Percentiles rank a stretch among this genome's conserved stretches.
Conservation (phyloP, 2,329 filamentous ascomycete species). For the Pseudovirgaria hyperparasitica region DNA sequence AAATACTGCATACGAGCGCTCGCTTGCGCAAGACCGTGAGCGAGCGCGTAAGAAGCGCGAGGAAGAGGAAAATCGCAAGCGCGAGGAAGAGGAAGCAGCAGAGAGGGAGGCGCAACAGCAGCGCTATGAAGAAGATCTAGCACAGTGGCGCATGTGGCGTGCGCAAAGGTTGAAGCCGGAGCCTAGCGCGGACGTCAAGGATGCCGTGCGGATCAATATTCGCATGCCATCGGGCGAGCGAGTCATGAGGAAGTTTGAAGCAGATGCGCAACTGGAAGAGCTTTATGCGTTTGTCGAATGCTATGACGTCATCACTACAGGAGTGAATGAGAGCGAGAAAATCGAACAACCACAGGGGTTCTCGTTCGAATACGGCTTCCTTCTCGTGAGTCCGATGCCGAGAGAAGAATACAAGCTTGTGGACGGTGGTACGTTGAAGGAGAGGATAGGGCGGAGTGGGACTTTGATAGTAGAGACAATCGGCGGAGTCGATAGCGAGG, state of each 20-base stretch:
- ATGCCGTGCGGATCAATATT: slow-evolving; percentile 58
- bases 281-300: slow-evolving; percentile 96
- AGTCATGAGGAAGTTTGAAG: slow-evolving; percentile 62
- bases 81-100: slow-evolving; percentile 53
- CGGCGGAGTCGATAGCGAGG: slow-evolving; percentile 42
- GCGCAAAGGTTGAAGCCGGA: slow-evolving; percentile 54
- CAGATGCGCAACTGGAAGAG: slow-evolving; percentile 65
- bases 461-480: slow-evolving; percentile 79
- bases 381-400: slow-evolving; percentile 74
- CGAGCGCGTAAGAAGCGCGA: slow-evolving; percentile 65
- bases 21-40: slow-evolving; percentile 76
- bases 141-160: slow-evolving; percentile 74
- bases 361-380: slow-evolving; percentile 72
- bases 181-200: slow-evolving; percentile 50
- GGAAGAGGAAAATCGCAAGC: slow-evolving; percentile 52
- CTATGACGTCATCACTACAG: slow-evolving; percentile 49
- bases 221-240: slow-evolving; percentile 55
- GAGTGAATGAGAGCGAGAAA: slow-evolving; percentile 20
- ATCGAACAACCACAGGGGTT: slow-evolving; percentile 51
- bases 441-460: slow-evolving; percentile 67
- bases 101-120: slow-evolving; percentile 51
- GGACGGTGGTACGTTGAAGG: slow-evolving; percentile 50
- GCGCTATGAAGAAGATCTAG: slow-evolving; percentile 38
- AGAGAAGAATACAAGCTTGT: slow-evolving; percentile 66
- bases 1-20: slow-evolving; percentile 86